phyloP scores from a whole-genome alignment of 208 protist genomes.

The Acanthamoeba rhysodes region DNA sequence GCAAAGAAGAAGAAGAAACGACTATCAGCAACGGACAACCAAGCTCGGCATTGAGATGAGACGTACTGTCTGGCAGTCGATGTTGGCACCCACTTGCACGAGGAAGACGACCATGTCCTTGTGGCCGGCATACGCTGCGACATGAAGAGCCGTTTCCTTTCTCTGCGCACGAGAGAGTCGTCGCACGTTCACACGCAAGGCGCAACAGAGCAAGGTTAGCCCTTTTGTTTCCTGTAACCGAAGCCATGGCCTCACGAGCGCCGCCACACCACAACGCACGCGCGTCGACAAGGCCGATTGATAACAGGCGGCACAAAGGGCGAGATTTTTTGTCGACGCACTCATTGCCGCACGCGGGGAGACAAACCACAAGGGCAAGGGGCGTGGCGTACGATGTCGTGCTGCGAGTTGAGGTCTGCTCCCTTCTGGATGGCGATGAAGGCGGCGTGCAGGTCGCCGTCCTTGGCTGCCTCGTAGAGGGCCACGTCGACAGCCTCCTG shows the following conservation, averaged over 20 bases:
- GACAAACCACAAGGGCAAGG: not conserved
- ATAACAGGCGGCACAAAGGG: not conserved
- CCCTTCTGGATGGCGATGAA: slow-evolving; percentile 33
- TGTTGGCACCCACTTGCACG: slow-evolving; percentile 16
- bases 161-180: not conserved
- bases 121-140: slow-evolving; percentile 1
- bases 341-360: not conserved
- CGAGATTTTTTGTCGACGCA: not conserved
- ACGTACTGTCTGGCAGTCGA: slow-evolving; percentile 10
- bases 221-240: not conserved
- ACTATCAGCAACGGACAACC: not conserved
- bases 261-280: too few relatives aligned
- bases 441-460: slow-evolving; percentile 17
- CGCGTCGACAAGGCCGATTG: too few relatives aligned
- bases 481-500: not conserved
- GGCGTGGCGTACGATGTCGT: slow-evolving; percentile 14
- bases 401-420: not conserved
- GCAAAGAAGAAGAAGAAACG: not conserved
- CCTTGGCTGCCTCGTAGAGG: not conserved
- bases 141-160: slow-evolving; percentile 10
- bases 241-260: not conserved
- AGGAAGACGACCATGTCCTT: slow-evolving; percentile 13
- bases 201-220: not conserved
- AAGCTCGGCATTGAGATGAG: not conserved
- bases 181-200: not conserved